Conservation (phyloP, 306 rosid genomes). For the Nissolia schottii region DNA sequence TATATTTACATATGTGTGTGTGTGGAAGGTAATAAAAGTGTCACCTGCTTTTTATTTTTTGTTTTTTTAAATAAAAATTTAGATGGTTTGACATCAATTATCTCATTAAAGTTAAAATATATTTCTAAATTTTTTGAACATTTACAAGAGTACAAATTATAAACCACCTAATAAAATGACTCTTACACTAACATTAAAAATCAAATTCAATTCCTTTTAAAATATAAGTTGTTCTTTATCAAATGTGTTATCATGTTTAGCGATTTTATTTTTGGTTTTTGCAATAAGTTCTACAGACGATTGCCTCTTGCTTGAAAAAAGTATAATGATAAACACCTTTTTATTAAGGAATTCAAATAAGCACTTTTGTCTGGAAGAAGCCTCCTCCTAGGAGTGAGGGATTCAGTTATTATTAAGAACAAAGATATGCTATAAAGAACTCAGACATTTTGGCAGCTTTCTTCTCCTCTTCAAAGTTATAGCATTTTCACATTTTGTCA, state of each 20-base stretch:
- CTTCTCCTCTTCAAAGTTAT: conserved; percentile 42
- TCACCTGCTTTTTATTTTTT: conserved; percentile 23
- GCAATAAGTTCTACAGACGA: conserved; percentile 26
- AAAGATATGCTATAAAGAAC: conserved; percentile 50
- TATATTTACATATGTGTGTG: no score
- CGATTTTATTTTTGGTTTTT: conserved; percentile 22
- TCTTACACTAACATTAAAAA: no score
- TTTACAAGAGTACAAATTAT: no score
- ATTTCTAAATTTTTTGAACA: no score
- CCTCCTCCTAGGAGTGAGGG: conserved; percentile 77
- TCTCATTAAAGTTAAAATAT: no score
- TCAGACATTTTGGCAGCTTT: conserved; percentile 60
- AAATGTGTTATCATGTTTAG: no score
- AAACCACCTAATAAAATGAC: no score
- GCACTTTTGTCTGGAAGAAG: conserved; percentile 73
- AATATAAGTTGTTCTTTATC: no score
- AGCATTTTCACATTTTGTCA: conserved; percentile 20
- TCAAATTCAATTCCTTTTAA: no score
- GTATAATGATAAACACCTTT: conserved; percentile 60
- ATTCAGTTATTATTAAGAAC: conserved; percentile 48
- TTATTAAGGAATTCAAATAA: conserved; percentile 43
- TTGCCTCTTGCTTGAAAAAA: conserved; percentile 40
- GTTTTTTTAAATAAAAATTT: no score
- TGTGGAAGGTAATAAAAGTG: conserved; percentile 45
- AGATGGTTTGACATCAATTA: no score